These are phyloP conservation scores for Colletotrichum cereale DNA, from an alignment of 2,329 filamentous ascomycete genomes.

Conservation along the genomic window DNA sequence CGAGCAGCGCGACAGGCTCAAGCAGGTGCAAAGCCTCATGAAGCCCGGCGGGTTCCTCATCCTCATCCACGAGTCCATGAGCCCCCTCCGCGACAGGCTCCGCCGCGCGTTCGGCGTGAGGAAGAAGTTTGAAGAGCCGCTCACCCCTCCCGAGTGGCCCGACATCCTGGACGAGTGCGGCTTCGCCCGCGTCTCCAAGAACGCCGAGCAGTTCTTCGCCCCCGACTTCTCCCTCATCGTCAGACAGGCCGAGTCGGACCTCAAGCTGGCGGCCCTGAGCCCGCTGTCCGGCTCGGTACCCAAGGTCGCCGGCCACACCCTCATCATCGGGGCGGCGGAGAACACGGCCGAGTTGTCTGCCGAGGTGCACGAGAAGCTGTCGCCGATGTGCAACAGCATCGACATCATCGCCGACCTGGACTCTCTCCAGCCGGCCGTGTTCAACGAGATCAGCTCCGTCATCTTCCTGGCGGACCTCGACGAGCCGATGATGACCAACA, in stretches of 20 bases:
- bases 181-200: conserved; percentile 48
- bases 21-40: conserved; percentile 47
- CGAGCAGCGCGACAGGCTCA: conserved; percentile 44
- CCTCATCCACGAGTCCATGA: conserved; percentile 44
- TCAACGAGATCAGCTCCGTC: conserved; percentile 39
- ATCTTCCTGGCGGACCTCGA: conserved; percentile 41
- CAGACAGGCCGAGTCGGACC: conserved; percentile 49
- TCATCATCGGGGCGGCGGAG: conserved; percentile 49
- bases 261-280: conserved; percentile 42
- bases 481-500: conserved; percentile 47
- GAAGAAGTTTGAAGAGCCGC: background rate
- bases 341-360: conserved; percentile 41
- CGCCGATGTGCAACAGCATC: conserved; percentile 41
- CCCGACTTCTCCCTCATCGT: conserved; percentile 53
- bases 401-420: conserved; percentile 45
- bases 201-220: conserved; percentile 49
- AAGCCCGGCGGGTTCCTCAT: conserved; percentile 49
- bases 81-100: conserved; percentile 42
- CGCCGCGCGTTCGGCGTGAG: conserved; percentile 30
- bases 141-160: conserved; percentile 50
- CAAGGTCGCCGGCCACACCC: conserved; percentile 44
- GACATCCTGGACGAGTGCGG: conserved; percentile 50
- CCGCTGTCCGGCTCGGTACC: conserved; percentile 30
- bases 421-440: conserved; percentile 33
- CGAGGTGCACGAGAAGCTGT: conserved; percentile 43